Evolutionary conservation across 1,284 basidiomycete genomes (phyloP).

Genomic region (Trichosporon inkin): DNA sequence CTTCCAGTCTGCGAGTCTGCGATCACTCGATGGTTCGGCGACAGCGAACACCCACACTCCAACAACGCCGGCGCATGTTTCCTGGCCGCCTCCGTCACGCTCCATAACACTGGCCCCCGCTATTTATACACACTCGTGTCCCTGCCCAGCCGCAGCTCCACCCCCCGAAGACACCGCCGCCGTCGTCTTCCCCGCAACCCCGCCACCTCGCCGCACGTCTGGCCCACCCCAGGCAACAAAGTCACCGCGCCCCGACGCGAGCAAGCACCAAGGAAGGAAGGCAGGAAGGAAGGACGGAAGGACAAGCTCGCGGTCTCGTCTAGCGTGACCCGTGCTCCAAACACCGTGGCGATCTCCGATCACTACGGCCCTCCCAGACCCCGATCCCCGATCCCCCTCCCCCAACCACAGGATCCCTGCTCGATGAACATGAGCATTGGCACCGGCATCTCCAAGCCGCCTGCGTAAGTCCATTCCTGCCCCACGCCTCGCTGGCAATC

Average conservation of each 20-base stretch:
- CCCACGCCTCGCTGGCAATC: neutral
- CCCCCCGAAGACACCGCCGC: neutral
- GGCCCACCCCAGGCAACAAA: neutral
- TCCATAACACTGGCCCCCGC: neutral
- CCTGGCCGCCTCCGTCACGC: neutral
- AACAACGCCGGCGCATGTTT: neutral
- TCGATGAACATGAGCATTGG: neutral
- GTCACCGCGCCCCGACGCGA: neutral
- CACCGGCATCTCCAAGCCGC: constrained; percentile 1
- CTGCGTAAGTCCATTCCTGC: neutral
- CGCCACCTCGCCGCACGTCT: neutral
- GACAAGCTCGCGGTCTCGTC: neutral
- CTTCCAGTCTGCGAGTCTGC: neutral
- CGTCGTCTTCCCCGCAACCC: neutral
- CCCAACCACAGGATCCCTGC: neutral
- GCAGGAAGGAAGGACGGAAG: neutral
- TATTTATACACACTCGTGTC: neutral
- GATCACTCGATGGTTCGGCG: constrained; percentile 4
- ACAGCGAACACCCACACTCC: neutral
- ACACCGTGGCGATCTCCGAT: neutral
- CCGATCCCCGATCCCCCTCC: neutral
- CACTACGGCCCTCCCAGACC: neutral
- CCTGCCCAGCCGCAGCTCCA: neutral
- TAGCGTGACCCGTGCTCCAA: neutral
- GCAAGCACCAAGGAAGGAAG: neutral